phyloP scores from a whole-genome alignment of 371 early-diverging fungal species.

The Mycotypha africana region DNA sequence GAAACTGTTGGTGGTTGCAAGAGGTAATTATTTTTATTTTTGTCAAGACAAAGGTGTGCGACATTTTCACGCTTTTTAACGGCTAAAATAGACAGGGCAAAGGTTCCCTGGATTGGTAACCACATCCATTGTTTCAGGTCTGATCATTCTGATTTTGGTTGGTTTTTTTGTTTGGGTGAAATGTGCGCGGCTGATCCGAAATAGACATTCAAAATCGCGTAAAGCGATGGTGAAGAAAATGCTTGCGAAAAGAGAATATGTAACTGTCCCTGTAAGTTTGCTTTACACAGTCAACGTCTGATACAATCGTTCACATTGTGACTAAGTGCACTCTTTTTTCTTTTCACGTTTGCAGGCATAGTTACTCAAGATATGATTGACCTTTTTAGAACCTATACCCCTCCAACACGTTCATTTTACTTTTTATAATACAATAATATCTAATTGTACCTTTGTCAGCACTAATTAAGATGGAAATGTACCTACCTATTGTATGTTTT shows the following conservation, averaged over 20 bases:
- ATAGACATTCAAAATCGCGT: constrained; percentile 25
- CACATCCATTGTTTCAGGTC: constrained; percentile 33
- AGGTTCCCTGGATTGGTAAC: constrained; percentile 19
- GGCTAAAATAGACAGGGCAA: constrained; percentile 1
- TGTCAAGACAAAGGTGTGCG: not conserved
- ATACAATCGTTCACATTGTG: too few species aligned
- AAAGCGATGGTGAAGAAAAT: constrained; percentile 27
- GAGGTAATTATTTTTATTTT: constrained; percentile 11
- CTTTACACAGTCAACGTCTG: too few species aligned
- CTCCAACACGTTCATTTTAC: too few species aligned
- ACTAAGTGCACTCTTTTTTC: too few species aligned
- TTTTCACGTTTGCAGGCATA: too few species aligned
- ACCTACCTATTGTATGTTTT: too few species aligned
- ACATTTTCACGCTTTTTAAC: too few species aligned
- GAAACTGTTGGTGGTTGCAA: constrained; percentile 33
- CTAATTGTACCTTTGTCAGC: too few species aligned
- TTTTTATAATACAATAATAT: too few species aligned
- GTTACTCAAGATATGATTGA: too few species aligned
- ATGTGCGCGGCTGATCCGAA: constrained; percentile 32
- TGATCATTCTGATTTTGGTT: constrained; percentile 32
- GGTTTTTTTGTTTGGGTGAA: constrained; percentile 36
- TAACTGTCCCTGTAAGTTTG: constrained; percentile 38
- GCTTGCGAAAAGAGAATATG: constrained; percentile 33
- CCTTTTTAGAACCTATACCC: too few species aligned
- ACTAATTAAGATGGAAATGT: too few species aligned